phyloP scores from a whole-genome alignment of 2,329 filamentous ascomycete genomes.

The Colletotrichum orchidophilum region DNA sequence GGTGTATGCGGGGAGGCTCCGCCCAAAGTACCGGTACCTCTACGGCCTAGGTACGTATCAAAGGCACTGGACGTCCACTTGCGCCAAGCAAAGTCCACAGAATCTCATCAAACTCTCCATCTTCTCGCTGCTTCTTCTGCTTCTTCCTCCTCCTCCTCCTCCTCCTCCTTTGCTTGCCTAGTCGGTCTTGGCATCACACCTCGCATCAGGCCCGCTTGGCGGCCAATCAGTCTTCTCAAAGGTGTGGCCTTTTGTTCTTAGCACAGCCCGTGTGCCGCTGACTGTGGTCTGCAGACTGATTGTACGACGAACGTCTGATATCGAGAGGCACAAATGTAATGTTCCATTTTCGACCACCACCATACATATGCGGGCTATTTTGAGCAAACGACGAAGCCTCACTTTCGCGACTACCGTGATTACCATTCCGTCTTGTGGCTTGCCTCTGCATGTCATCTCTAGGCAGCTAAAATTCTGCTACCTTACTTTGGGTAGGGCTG shows the following conservation, averaged over 20 bases:
- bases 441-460: neutral
- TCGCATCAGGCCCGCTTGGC: neutral
- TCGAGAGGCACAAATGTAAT: neutral
- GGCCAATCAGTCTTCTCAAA: neutral
- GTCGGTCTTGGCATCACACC: neutral
- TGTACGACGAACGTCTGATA: neutral
- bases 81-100: slow-evolving; percentile 3
- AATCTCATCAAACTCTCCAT: slow-evolving; percentile 14
- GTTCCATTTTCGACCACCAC: neutral
- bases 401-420: neutral
- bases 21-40: slow-evolving; percentile 27
- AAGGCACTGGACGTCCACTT: neutral
- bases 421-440: neutral
- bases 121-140: neutral
- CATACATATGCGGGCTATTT: slow-evolving; percentile 11
- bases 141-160: neutral
- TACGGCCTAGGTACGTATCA: neutral
- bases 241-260: neutral
- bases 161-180: neutral
- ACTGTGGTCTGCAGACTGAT: neutral
- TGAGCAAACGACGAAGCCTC: slow-evolving; percentile 6
- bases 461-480: neutral
- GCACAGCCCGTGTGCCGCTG: slow-evolving; percentile 16
- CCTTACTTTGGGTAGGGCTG: slow-evolving; percentile 15
- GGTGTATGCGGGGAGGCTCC: slow-evolving; percentile 17